Conservation (phyloP, 2,329 filamentous ascomycete genomes). For the Teratosphaeria nubilosa region DNA sequence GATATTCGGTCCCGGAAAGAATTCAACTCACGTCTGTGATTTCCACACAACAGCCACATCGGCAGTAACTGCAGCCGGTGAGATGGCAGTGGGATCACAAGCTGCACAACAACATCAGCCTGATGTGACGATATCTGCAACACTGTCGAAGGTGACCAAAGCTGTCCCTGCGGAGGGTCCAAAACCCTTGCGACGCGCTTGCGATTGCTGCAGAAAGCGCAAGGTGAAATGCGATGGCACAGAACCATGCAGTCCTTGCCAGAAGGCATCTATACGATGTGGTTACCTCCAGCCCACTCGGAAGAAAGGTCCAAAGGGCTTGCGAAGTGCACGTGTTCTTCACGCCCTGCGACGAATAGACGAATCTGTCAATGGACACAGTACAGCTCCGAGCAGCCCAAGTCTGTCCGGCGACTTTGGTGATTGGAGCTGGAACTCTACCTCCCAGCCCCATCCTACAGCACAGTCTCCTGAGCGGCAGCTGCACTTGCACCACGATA, state of each 20-base stretch:
- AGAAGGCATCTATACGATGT: conserved; percentile 26
- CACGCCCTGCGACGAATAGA: conserved; percentile 26
- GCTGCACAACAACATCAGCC: not conserved
- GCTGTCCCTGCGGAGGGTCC: not conserved
- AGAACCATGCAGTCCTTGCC: conserved; percentile 26
- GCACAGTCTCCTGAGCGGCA: not conserved
- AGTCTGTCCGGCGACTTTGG: conserved; percentile 14
- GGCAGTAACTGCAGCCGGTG: not conserved
- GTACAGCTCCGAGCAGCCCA: conserved; percentile 15
- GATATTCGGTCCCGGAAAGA: not conserved
- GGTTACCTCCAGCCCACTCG: conserved; percentile 27
- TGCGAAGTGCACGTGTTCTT: conserved; percentile 25
- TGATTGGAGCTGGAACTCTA: conserved; percentile 19
- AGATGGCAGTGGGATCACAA: not conserved
- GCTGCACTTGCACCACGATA: not conserved
- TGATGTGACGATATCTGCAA: not conserved
- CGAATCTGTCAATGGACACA: conserved; percentile 17
- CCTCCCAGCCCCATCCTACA: conserved; percentile 5
- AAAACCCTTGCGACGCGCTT: conserved; percentile 22
- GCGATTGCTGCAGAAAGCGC: conserved; percentile 28
- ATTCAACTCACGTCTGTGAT: not conserved
- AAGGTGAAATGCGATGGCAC: conserved; percentile 27
- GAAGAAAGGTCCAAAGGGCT: conserved; percentile 28
- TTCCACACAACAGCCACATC: not conserved
- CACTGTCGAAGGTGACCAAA: not conserved